Conservation (phyloP, 2,329 filamentous ascomycete genomes). For the Xylaria sp. region DNA sequence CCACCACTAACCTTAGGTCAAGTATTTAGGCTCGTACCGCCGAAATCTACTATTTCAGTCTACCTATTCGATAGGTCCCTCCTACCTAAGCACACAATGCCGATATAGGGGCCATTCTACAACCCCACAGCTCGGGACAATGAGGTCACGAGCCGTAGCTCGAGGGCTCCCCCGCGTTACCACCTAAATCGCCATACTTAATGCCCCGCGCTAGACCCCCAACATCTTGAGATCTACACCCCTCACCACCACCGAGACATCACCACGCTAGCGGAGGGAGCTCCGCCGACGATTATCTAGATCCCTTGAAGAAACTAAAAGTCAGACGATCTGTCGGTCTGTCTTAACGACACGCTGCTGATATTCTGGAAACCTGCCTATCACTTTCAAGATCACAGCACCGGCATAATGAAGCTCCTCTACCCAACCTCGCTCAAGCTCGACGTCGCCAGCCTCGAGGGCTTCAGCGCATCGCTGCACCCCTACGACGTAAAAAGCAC, state of each 20-base stretch:
- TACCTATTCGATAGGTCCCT: no score
- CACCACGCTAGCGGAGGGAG: constrained; percentile 7
- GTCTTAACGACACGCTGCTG: neutral
- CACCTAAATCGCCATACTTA: neutral
- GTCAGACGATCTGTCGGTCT: neutral
- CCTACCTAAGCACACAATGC: neutral
- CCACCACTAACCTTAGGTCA: constrained; percentile 5
- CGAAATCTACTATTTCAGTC: constrained; percentile 21
- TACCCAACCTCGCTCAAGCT: constrained; percentile 72
- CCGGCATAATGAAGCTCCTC: constrained; percentile 68
- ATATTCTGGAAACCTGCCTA: neutral
- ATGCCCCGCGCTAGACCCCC: constrained; percentile 29
- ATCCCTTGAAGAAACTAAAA: neutral
- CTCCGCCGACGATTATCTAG: neutral
- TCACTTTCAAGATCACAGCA: neutral
- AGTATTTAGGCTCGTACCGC: constrained; percentile 18
- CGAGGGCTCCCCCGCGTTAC: constrained; percentile 14
- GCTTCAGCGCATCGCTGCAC: constrained; percentile 68
- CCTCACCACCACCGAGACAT: neutral
- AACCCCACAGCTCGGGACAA: constrained; percentile 28
- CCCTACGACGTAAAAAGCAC: constrained; percentile 67
- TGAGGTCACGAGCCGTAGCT: neutral
- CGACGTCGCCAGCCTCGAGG: constrained; percentile 65
- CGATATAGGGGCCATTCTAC: neutral
- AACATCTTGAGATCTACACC: constrained; percentile 6